Conservation (phyloP, 768 basidiomycete species). For the Chalciporus chontae region DNA sequence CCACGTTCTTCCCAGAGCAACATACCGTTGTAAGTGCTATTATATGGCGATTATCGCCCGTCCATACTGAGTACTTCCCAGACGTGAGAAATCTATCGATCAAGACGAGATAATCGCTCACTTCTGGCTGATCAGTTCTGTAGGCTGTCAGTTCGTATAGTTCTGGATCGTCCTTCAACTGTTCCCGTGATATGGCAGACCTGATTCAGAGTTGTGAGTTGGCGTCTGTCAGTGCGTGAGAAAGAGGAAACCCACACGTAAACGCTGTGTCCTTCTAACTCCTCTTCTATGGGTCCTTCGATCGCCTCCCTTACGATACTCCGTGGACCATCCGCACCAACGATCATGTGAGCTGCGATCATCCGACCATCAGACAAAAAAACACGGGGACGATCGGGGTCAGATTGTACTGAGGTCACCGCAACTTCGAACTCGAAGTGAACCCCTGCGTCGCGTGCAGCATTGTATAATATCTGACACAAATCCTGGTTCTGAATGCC, state of each 20-base stretch:
- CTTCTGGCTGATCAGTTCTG: constrained; percentile 20
- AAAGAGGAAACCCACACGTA: constrained; percentile 40
- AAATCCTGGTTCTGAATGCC: constrained; percentile 50
- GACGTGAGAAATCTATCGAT: not conserved
- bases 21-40: constrained; percentile 23
- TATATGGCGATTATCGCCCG: constrained; percentile 26
- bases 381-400: constrained; percentile 28
- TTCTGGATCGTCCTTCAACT: constrained; percentile 43
- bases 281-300: constrained; percentile 29
- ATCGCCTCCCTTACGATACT: constrained; percentile 40
- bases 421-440: constrained; percentile 43
- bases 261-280: constrained; percentile 33
- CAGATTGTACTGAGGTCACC: constrained; percentile 33
- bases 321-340: constrained; percentile 60
- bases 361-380: constrained; percentile 42
- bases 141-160: constrained; percentile 31
- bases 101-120: not conserved
- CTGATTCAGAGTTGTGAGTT: constrained; percentile 22
- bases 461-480: constrained; percentile 44
- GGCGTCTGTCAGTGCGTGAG: constrained; percentile 1
- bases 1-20: not conserved
- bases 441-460: constrained; percentile 48
- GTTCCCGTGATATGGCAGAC: constrained; percentile 39
- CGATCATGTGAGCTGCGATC: constrained; percentile 49
- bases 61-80: constrained; percentile 24